Evolutionary conservation across 2,329 filamentous ascomycete species (phyloP), one percentile per base, ranked within the genome.

Genomic region (Nigrospora oryzae): DNA sequence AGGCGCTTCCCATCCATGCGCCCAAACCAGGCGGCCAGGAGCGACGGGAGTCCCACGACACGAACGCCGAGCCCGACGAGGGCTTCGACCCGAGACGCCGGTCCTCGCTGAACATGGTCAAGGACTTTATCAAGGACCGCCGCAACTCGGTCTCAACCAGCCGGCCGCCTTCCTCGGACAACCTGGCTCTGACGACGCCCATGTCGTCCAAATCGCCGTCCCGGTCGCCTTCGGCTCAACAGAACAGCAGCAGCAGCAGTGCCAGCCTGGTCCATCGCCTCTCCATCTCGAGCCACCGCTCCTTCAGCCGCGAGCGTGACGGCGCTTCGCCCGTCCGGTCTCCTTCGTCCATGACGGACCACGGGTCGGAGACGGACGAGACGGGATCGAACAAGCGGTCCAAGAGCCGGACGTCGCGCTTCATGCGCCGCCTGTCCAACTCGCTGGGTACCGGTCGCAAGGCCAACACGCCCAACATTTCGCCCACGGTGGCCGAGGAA

Each of bases 271-370:
- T 61, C 56, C 79, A 62, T 54, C 87, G 70, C 62, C 73, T 69
- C 67, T 93, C 72, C 67, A 86, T 75, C 66, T 84, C 69, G 65
- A 86, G 70, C 59, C 73, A 65, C 40, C 70, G 62, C 51, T 77
- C 75, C 2, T 60, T 72, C 19, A 73, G 66, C 50, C 68, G 67
- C 13, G 74, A 75, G 42, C 53, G 61, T 11, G 60, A 65, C 19
- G 51, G 49, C 38, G 49, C 52, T 14, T 51, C 50, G 40, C 56
- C 51, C 23, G 46, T 57, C 7, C 47, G 66, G 11, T 72, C 72
- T 4, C 69, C 72, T 13, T 64, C 65, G 0, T 61, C 63, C 17
- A 56, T 63, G 15, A 69, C 66, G 2, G 73, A 76, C 40, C 67
- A 63, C n/a, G 63, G 62, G 34, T 73, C 69, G 0, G 70, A 70